phyloP scores from a whole-genome alignment of 2,329 filamentous ascomycete species.

The Cryphonectria parasitica region DNA sequence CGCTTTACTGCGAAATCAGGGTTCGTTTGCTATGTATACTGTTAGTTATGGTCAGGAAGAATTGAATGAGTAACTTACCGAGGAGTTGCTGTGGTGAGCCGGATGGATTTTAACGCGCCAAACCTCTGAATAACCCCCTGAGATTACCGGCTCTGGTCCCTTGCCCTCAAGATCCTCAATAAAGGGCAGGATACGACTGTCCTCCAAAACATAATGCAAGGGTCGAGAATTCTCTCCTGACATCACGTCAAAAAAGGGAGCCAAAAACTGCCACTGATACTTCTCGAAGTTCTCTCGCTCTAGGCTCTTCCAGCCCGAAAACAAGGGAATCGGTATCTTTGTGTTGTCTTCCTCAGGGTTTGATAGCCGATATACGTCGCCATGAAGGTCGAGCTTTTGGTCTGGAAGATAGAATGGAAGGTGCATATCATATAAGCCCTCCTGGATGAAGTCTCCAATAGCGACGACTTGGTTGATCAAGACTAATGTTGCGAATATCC shows the following conservation, averaged over 20 bases:
- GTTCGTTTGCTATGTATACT: neutral
- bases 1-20: conserved; percentile 19
- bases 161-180: conserved; percentile 6
- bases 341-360: neutral
- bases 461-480: neutral
- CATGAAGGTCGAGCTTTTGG: neutral
- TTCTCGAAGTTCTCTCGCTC: conserved; percentile 11
- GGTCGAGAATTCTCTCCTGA: neutral
- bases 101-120: conserved; percentile 20
- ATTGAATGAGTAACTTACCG: neutral
- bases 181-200: conserved; percentile 13
- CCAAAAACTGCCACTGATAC: conserved; percentile 19
- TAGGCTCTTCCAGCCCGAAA: neutral
- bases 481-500: conserved; percentile 15
- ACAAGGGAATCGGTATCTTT: neutral
- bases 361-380: neutral
- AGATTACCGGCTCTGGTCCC: neutral
- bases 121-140: conserved; percentile 15
- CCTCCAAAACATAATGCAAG: neutral
- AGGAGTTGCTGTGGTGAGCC: conserved; percentile 12
- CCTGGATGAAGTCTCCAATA: conserved; percentile 9
- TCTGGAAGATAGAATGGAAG: conserved; percentile 15
- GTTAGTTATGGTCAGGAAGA: neutral
- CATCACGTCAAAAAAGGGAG: conserved; percentile 10
- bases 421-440: conserved; percentile 10